Conservation (phyloP, 1,139 yeast species). For the Saccharomyces hybrid region DNA sequence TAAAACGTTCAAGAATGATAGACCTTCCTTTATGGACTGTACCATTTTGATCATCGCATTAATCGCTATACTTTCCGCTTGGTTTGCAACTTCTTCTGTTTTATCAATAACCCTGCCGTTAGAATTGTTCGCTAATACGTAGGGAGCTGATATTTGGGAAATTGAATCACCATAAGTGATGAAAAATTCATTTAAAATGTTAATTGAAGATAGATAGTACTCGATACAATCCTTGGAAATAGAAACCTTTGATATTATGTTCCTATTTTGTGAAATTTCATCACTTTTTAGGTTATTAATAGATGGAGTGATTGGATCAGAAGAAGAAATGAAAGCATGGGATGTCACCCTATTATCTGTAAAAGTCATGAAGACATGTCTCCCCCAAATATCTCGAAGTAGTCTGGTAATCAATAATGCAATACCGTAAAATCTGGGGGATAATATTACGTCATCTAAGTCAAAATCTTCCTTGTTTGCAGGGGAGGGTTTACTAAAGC, state of each 20-base stretch:
- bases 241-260: slow-evolving; percentile 23
- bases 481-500: slow-evolving; percentile 6
- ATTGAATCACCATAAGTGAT: slow-evolving; percentile 51
- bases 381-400: slow-evolving; percentile 72
- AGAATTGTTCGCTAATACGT: slow-evolving; percentile 25
- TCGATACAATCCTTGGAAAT: slow-evolving; percentile 53
- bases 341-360: not conserved
- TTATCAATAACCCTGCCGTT: slow-evolving; percentile 18
- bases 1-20: slow-evolving; percentile 76
- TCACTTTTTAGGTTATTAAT: slow-evolving; percentile 24
- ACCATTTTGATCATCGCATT: slow-evolving; percentile 70
- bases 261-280: slow-evolving; percentile 14
- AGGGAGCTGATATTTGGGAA: slow-evolving; percentile 50
- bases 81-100: slow-evolving; percentile 49
- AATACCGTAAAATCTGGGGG: slow-evolving; percentile 92
- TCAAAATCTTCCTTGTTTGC: slow-evolving; percentile 14
- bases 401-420: slow-evolving; percentile 72
- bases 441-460: slow-evolving; percentile 70
- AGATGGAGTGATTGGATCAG: not conserved
- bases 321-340: not conserved
- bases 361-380: slow-evolving; percentile 48
- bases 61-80: slow-evolving; percentile 89
- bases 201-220: slow-evolving; percentile 54
- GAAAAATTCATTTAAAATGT: slow-evolving; percentile 50
- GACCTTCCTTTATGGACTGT: slow-evolving; percentile 77